These are phyloP conservation scores for Iris macrosiphon DNA, from an alignment of 106 monocot species.

Conservation along the genomic window DNA sequence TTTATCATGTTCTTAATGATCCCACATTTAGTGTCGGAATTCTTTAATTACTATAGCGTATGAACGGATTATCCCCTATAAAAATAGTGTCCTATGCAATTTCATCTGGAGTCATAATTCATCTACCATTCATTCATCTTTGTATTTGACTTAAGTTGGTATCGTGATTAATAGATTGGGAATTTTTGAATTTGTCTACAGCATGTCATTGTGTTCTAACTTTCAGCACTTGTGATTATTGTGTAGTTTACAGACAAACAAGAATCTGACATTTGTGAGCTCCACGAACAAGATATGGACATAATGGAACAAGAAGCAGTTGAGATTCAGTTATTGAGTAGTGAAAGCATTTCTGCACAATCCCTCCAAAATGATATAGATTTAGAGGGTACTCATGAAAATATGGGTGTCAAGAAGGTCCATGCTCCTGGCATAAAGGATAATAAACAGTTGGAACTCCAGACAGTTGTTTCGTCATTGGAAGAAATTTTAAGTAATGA, in stretches of 20 bases:
- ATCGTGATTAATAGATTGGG: not conserved
- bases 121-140: not conserved
- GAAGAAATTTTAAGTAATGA: slow-evolving; percentile 3
- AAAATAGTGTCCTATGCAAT: no score
- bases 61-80: no score
- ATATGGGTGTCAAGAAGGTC: not conserved
- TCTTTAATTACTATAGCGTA: not conserved
- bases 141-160: not conserved
- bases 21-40: no score
- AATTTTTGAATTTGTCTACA: not conserved
- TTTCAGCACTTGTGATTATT: not conserved
- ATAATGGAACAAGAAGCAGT: slow-evolving; percentile 1
- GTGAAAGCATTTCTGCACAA: not conserved
- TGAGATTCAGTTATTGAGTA: not conserved
- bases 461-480: not conserved
- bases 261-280: slow-evolving; percentile 5
- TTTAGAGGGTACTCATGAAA: not conserved
- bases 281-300: slow-evolving; percentile 3
- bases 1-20: no score
- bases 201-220: not conserved
- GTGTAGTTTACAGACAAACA: slow-evolving; percentile 10
- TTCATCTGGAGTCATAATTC: not conserved
- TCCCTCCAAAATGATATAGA: not conserved
- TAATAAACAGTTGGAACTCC: not conserved
- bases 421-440: slow-evolving; percentile 7